Conservation (phyloP, 176 grass and related monocot genomes). For the Aegilops tauschii region DNA sequence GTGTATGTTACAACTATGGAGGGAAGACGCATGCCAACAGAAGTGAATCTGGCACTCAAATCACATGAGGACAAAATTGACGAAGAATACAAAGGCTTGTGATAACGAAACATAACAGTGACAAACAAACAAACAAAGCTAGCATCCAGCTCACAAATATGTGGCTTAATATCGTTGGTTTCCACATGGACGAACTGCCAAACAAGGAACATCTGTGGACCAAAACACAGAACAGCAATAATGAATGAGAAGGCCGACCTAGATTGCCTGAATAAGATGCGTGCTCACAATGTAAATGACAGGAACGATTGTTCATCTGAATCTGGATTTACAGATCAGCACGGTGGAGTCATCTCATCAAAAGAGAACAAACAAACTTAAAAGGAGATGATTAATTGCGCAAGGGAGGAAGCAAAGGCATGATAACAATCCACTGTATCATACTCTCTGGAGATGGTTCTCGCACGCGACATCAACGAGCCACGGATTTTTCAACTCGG, state of each 20-base stretch:
- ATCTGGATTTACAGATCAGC: background rate
- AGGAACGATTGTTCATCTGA: background rate
- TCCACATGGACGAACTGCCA: background rate
- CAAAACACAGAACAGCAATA: background rate
- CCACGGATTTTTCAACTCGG: background rate
- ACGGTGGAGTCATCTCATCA: background rate
- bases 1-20: background rate
- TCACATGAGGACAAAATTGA: slow-evolving; percentile 17
- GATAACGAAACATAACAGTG: background rate
- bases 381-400: background rate
- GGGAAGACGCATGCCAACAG: background rate
- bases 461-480: background rate
- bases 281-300: background rate
- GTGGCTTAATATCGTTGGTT: background rate
- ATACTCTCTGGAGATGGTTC: background rate
- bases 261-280: background rate
- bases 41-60: slow-evolving; percentile 1
- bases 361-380: background rate
- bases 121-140: slow-evolving; percentile 11
- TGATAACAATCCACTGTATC: background rate
- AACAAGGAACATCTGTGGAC: background rate
- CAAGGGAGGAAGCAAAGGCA: background rate
- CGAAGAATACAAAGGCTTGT: background rate
- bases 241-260: background rate
- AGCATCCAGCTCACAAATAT: slow-evolving; percentile 6